These are phyloP conservation scores for Myrica gale DNA, from an alignment of 306 rosid genomes.

Conservation along the genomic window DNA sequence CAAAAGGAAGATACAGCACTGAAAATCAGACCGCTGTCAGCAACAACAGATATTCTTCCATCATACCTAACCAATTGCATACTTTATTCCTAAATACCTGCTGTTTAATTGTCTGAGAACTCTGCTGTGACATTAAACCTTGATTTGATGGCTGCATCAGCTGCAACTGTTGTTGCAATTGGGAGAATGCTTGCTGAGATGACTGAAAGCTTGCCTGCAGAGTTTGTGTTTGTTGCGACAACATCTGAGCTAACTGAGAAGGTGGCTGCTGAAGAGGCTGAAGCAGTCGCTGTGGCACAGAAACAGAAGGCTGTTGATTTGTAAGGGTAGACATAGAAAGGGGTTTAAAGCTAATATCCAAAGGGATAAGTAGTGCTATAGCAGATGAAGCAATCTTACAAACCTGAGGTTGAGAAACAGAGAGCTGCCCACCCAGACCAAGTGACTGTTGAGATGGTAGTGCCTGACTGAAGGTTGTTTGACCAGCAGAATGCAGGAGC, in stretches of 20 bases:
- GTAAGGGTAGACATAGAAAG: constrained; percentile 36
- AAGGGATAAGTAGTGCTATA: constrained; percentile 42
- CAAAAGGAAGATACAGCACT: background rate
- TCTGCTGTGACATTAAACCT: constrained; percentile 55
- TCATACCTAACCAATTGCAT: constrained; percentile 5
- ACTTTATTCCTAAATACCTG: constrained; percentile 50
- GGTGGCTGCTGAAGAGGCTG: constrained; percentile 72
- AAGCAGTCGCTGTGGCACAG: constrained; percentile 51
- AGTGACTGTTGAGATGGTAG: constrained; percentile 46
- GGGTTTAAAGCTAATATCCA: constrained; percentile 48
- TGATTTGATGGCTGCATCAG: constrained; percentile 83
- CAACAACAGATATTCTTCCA: constrained; percentile 5
- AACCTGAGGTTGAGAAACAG: constrained; percentile 62
- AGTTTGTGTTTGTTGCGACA: constrained; percentile 84
- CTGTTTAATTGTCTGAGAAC: constrained; percentile 55
- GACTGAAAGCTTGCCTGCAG: constrained; percentile 95
- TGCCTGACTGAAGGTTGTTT: constrained; percentile 34
- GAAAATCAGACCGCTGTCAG: constrained; percentile 9
- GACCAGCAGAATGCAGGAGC: constrained; percentile 57
- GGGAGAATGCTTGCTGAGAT: constrained; percentile 92
- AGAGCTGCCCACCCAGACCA: constrained; percentile 52
- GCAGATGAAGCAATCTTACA: constrained; percentile 51
- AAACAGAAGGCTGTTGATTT: constrained; percentile 48
- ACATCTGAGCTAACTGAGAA: constrained; percentile 86
- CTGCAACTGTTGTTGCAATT: constrained; percentile 88